Evolutionary conservation across 495 filamentous ascomycete species (phyloP).

Genomic region (Neurospora sp.): DNA sequence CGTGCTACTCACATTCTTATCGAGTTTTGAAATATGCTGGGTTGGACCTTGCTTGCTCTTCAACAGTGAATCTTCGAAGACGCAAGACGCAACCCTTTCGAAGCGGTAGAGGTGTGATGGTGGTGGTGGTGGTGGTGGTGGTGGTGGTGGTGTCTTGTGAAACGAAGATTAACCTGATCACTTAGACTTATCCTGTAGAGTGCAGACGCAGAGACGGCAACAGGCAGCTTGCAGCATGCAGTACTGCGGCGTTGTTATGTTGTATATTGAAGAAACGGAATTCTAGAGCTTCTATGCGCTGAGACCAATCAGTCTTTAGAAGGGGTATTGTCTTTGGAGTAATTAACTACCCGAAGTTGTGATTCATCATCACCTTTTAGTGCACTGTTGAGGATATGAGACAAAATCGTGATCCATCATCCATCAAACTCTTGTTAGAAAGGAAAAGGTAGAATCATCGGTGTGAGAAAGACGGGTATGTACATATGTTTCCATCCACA

Average conservation of each 20-base stretch:
- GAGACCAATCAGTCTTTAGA: neutral
- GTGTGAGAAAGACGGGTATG: neutral
- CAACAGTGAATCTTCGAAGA: neutral
- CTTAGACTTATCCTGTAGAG: neutral
- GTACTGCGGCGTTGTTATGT: neutral
- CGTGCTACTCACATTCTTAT: neutral
- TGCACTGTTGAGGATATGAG: neutral
- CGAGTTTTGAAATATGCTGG: neutral
- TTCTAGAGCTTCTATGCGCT: neutral
- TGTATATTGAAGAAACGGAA: neutral
- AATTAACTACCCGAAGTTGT: neutral
- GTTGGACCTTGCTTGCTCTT: neutral
- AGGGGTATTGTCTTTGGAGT: neutral
- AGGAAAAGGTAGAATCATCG: neutral
- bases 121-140: too few relatives aligned
- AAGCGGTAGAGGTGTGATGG: neutral
- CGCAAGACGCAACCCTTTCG: neutral
- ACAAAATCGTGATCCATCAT: neutral
- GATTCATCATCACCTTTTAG: neutral
- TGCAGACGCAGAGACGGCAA: neutral
- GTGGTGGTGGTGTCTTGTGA: neutral
- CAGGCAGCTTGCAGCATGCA: neutral
- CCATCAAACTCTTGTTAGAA: neutral
- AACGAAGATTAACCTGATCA: neutral
- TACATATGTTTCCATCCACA: neutral